Percentiles rank a stretch among this genome's conserved stretches.
Evolutionary conservation across 345 rosid species (phyloP).

Genomic region (Psidium guajava): DNA sequence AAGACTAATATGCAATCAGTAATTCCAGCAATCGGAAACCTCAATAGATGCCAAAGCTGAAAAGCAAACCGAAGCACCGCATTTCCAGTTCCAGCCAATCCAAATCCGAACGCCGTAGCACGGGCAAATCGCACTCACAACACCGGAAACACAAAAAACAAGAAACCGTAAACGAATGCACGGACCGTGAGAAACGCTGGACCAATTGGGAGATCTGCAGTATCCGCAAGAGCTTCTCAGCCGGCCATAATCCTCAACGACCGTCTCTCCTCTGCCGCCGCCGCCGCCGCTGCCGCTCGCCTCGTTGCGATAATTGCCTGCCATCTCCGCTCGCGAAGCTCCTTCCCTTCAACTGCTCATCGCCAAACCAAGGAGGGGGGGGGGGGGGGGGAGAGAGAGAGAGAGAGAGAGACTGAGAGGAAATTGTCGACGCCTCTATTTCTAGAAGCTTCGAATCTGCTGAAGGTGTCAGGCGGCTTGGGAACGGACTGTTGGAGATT

Average conservation of each 20-base stretch:
- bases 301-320: slow-evolving; percentile 32
- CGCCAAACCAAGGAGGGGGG: not conserved
- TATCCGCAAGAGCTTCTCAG: slow-evolving; percentile 54
- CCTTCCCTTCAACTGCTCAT: not conserved
- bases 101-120: not conserved
- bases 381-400: not conserved
- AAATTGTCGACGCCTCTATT: not conserved
- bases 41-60: not conserved
- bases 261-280: slow-evolving; percentile 34
- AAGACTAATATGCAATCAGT: not conserved
- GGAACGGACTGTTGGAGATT: too few relatives aligned
- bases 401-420: not conserved
- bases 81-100: not conserved
- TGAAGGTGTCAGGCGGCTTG: not conserved
- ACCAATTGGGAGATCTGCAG: slow-evolving; percentile 38
- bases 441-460: not conserved
- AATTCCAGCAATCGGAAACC: not conserved
- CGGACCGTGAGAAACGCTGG: slow-evolving; percentile 70
- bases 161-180: not conserved
- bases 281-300: slow-evolving; percentile 54
- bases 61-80: not conserved
- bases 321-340: slow-evolving; percentile 16
- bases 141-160: not conserved
- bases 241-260: slow-evolving; percentile 47
- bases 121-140: not conserved